A percentile compares a stretch with the other conserved stretches of the same genome.
Conservation (phyloP, 441 rosid genomes). For the Pelargonium cotyledonis region DNA sequence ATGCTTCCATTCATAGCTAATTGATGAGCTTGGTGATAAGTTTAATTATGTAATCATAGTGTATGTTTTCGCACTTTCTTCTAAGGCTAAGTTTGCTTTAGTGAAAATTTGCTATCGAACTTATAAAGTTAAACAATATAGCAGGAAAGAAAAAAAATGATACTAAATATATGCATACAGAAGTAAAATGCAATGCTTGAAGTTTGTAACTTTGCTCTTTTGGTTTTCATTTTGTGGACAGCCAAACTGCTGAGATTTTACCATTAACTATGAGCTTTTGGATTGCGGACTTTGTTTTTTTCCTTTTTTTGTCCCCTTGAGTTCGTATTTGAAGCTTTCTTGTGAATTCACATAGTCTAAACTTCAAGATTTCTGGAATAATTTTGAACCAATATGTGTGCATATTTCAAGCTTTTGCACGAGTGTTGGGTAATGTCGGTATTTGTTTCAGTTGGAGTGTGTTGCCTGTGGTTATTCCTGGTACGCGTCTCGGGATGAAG, state of each 20-base stretch:
- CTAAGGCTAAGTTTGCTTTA: background rate
- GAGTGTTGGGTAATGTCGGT: background rate
- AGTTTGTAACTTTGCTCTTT: background rate
- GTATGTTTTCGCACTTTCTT: background rate
- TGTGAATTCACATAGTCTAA: too few species aligned
- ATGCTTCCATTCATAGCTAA: background rate
- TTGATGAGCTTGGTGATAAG: background rate
- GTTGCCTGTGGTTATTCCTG: constrained; percentile 77
- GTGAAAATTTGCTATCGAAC: background rate
- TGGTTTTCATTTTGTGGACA: too few species aligned
- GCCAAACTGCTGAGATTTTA: too few species aligned
- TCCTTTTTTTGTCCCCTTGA: too few species aligned
- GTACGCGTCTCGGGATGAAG: constrained; percentile 88
- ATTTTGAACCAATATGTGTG: background rate
- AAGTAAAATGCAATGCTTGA: background rate
- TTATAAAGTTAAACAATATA: background rate
- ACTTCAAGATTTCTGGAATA: too few species aligned
- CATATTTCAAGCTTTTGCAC: background rate
- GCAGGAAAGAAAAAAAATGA: background rate
- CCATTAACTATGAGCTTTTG: too few species aligned
- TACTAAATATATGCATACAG: background rate
- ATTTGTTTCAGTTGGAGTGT: constrained; percentile 70
- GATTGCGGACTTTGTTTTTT: too few species aligned
- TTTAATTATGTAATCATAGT: background rate
- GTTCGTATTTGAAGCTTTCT: too few species aligned